These are phyloP conservation scores for Solanum chaucha DNA, from an alignment of 257 asterid genomes.

Conservation along the genomic window DNA sequence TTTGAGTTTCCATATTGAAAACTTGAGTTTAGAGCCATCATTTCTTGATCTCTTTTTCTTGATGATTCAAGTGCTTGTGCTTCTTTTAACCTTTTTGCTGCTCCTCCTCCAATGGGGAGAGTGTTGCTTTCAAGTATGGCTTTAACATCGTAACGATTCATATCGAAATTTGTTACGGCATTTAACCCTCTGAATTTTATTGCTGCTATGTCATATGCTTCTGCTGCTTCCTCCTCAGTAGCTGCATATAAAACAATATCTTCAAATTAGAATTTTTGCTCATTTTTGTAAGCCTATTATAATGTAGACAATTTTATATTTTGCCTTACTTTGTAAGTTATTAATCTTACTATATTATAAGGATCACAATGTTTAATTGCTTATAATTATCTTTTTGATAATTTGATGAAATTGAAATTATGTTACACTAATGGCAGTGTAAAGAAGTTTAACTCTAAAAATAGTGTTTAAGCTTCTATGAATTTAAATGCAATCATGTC, in stretches of 20 bases:
- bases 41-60: conserved; percentile 50
- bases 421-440: no score
- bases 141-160: conserved; percentile 85
- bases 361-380: not conserved
- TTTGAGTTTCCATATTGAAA: conserved; percentile 37
- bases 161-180: conserved; percentile 86
- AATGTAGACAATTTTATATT: no score
- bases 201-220: conserved; percentile 90
- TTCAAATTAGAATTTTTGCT: not conserved
- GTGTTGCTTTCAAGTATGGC: conserved; percentile 75
- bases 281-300: not conserved
- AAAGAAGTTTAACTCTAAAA: not conserved
- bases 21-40: conserved; percentile 38
- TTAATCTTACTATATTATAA: not conserved
- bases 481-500: not conserved
- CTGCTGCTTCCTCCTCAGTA: conserved; percentile 95
- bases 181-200: conserved; percentile 76
- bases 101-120: conserved; percentile 82
- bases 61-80: conserved; percentile 74
- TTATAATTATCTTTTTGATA: not conserved
- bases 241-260: conserved; percentile 21
- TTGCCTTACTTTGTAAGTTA: not conserved
- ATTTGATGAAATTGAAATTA: not conserved
- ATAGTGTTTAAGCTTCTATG: not conserved
- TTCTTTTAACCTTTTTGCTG: conserved; percentile 76